phyloP scores from a whole-genome alignment of 2,329 filamentous ascomycete species.

The Talaromyces sp. region DNA sequence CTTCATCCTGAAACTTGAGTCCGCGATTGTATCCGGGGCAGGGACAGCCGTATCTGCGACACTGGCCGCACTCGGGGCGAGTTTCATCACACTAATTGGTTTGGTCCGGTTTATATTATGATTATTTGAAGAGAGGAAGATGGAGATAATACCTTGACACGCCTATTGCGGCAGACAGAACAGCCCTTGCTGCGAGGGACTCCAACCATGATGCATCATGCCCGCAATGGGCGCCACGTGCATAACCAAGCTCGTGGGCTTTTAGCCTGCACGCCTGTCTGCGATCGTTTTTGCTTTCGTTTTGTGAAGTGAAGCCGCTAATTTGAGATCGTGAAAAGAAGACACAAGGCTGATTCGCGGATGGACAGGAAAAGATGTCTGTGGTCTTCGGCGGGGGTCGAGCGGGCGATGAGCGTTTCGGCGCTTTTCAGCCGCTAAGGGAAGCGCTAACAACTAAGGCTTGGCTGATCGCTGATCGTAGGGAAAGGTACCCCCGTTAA shows the following conservation, averaged over 20 bases:
- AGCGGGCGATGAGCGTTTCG: not conserved
- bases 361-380: not conserved
- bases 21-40: constrained; percentile 22
- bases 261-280: not conserved
- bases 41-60: constrained; percentile 22
- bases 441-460: no score
- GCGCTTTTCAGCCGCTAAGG: not conserved
- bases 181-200: constrained; percentile 40
- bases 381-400: not conserved
- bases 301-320: not conserved
- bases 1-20: constrained; percentile 29
- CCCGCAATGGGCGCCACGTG: not conserved
- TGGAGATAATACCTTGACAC: constrained; percentile 28
- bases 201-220: constrained; percentile 32
- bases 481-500: no score
- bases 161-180: constrained; percentile 35
- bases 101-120: not conserved
- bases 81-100: constrained; percentile 25
- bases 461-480: no score
- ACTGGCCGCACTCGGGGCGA: constrained; percentile 26
- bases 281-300: not conserved
- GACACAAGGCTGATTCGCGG: not conserved
- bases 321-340: not conserved
- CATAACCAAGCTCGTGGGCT: not conserved
- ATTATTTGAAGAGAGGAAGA: not conserved